Evolutionary conservation across 495 filamentous ascomycete genomes (phyloP).

Genomic region (Talaromyces wortmannii): DNA sequence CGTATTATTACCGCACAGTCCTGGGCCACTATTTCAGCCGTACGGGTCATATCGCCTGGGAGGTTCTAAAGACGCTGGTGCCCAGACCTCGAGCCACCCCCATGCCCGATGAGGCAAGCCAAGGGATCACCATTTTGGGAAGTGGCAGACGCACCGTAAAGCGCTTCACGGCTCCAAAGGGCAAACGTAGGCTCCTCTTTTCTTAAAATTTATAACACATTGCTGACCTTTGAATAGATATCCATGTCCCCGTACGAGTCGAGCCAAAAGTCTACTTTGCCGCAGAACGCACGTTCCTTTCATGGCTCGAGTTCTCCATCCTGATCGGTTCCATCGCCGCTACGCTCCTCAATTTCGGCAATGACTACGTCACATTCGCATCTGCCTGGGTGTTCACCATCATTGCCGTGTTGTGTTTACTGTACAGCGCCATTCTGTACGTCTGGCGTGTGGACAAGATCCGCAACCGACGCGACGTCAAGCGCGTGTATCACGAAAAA

Average conservation of each 20-base stretch:
- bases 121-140: slow-evolving; percentile 42
- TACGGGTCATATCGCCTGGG: slow-evolving; percentile 30
- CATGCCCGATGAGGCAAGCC: slow-evolving; percentile 44
- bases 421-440: slow-evolving; percentile 78
- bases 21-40: slow-evolving; percentile 36
- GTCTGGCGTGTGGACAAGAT: slow-evolving; percentile 83
- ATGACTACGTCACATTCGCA: slow-evolving; percentile 46
- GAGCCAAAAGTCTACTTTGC: slow-evolving; percentile 98
- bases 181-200: slow-evolving; percentile 55
- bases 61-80: slow-evolving; percentile 41
- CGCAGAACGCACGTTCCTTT: slow-evolving; percentile 89
- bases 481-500: slow-evolving; percentile 73
- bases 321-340: slow-evolving; percentile 88
- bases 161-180: slow-evolving; percentile 80
- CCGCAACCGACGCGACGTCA: slow-evolving; percentile 68
- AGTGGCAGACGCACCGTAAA: slow-evolving; percentile 45
- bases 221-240: slow-evolving; percentile 35
- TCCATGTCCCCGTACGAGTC: slow-evolving; percentile 90
- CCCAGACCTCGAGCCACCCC: slow-evolving; percentile 55
- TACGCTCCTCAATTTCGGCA: slow-evolving; percentile 83
- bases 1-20: slow-evolving; percentile 57
- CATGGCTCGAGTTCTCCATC: slow-evolving; percentile 96
- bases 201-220: background rate
- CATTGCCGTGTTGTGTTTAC: slow-evolving; percentile 63
- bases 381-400: slow-evolving; percentile 76